These are phyloP conservation scores for Yamadazyma scolyti DNA, from an alignment of 805 yeast genomes.

Conservation along the genomic window DNA sequence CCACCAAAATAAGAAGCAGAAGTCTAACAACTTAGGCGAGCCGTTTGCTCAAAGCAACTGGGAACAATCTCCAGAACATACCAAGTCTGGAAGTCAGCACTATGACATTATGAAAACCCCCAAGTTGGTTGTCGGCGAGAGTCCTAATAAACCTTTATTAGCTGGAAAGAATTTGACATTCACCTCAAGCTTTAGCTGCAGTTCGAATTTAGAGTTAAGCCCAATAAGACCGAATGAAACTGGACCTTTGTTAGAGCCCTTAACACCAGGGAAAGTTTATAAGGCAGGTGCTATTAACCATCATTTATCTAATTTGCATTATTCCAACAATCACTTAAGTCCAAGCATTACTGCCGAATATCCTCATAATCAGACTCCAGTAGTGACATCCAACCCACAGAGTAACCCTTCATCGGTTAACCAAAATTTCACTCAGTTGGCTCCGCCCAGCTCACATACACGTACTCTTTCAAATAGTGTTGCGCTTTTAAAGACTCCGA, in stretches of 20 bases:
- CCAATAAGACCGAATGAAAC: constrained; percentile 57
- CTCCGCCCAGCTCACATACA: constrained; percentile 2
- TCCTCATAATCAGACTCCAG: background rate
- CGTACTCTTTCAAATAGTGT: constrained; percentile 6
- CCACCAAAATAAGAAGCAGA: constrained; percentile 1
- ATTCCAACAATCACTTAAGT: constrained; percentile 5
- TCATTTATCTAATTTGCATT: constrained; percentile 9
- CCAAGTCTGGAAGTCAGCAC: background rate
- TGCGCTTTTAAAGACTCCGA: constrained; percentile 27
- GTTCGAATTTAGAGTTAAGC: constrained; percentile 59
- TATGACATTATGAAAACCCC: constrained; percentile 15
- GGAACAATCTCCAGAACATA: constrained; percentile 6
- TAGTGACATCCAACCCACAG: background rate
- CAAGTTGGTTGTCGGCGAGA: constrained; percentile 22
- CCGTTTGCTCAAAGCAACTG: constrained; percentile 9
- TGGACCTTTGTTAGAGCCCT: constrained; percentile 64
- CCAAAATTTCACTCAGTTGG: background rate
- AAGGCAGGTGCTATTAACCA: constrained; percentile 14
- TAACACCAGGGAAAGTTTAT: constrained; percentile 45
- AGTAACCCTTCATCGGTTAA: background rate
- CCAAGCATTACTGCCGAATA: background rate
- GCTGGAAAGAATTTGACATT: constrained; percentile 45
- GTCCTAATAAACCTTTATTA: constrained; percentile 38
- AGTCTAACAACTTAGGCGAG: constrained; percentile 5
- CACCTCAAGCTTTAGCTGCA: constrained; percentile 65